These are phyloP conservation scores for Metschnikowia gelsemii DNA, from an alignment of 805 yeast genomes.

Conservation along the genomic window DNA sequence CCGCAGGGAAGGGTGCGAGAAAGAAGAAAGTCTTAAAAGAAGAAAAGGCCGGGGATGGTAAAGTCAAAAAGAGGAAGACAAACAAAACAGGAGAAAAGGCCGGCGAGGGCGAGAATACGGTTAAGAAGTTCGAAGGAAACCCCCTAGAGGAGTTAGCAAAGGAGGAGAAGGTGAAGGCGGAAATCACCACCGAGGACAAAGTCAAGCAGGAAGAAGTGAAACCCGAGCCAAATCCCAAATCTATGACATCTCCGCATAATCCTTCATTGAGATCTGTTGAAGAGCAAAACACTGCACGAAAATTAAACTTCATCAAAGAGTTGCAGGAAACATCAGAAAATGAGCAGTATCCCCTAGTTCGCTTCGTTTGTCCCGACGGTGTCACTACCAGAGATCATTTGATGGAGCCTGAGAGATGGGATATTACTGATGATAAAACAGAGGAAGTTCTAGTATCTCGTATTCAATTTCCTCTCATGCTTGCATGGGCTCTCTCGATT, in stretches of 20 bases:
- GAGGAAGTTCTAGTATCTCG: conserved; percentile 47
- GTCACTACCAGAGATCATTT: conserved; percentile 66
- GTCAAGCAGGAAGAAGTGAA: too few relatives aligned
- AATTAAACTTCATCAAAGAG: conserved; percentile 43
- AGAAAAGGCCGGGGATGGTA: background rate
- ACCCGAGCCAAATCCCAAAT: background rate
- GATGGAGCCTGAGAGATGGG: conserved; percentile 82
- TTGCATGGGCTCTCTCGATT: conserved; percentile 82
- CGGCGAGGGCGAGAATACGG: background rate
- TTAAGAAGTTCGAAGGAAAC: too few relatives aligned
- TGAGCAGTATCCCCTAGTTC: conserved; percentile 67
- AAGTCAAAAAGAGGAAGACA: background rate
- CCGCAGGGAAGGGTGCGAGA: too few relatives aligned
- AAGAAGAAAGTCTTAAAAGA: background rate
- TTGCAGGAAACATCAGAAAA: conserved; percentile 46
- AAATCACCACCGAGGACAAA: too few relatives aligned
- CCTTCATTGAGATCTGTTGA: background rate
- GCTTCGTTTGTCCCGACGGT: conserved; percentile 71
- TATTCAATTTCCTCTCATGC: conserved; percentile 63
- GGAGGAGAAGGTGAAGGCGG: background rate
- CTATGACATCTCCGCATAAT: background rate
- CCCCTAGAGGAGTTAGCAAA: background rate
- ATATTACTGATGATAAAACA: conserved; percentile 70
- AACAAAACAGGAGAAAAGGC: background rate
- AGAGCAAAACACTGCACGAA: conserved; percentile 41